These are phyloP conservation scores for Ogataea dorogensis DNA, from an alignment of 805 yeast species.

Conservation along the genomic window DNA sequence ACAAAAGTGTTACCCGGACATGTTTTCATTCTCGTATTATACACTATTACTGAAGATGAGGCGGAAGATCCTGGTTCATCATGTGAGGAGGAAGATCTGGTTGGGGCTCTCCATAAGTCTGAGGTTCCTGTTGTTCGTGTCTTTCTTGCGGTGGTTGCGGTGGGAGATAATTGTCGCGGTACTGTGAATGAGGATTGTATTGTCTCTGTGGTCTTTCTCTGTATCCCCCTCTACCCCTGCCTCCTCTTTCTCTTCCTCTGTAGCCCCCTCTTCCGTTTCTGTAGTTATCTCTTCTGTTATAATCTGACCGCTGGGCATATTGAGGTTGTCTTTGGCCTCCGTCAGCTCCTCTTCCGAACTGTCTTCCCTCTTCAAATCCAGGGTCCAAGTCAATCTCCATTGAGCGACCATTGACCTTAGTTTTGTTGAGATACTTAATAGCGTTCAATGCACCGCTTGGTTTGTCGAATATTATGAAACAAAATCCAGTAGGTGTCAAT, in stretches of 20 bases:
- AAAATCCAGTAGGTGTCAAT: slow-evolving; percentile 94
- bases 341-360: slow-evolving; percentile 86
- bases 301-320: slow-evolving; percentile 6
- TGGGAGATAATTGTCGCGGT: slow-evolving; percentile 11
- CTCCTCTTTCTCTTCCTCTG: slow-evolving; percentile 13
- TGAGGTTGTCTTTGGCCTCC: slow-evolving; percentile 75
- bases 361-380: slow-evolving; percentile 93
- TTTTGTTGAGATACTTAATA: slow-evolving; percentile 75
- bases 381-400: slow-evolving; percentile 92
- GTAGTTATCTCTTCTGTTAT: slow-evolving; percentile 1
- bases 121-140: slow-evolving; percentile 3
- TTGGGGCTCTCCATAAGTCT: slow-evolving; percentile 5
- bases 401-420: slow-evolving; percentile 78
- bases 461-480: slow-evolving; percentile 77
- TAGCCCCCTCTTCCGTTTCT: slow-evolving; percentile 26
- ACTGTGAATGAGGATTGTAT: slow-evolving; percentile 10
- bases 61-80: slow-evolving; percentile 20
- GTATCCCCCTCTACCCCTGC: slow-evolving; percentile 20
- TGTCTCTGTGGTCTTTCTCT: slow-evolving; percentile 20
- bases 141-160: slow-evolving; percentile 8
- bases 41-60: slow-evolving; percentile 14
- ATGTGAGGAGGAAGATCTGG: slow-evolving; percentile 12
- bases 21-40: neutral
- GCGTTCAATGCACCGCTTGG: slow-evolving; percentile 77
- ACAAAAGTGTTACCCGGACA: slow-evolving; percentile 4